Conservation (phyloP, 495 filamentous ascomycete species). For the Daldinia loculata region DNA sequence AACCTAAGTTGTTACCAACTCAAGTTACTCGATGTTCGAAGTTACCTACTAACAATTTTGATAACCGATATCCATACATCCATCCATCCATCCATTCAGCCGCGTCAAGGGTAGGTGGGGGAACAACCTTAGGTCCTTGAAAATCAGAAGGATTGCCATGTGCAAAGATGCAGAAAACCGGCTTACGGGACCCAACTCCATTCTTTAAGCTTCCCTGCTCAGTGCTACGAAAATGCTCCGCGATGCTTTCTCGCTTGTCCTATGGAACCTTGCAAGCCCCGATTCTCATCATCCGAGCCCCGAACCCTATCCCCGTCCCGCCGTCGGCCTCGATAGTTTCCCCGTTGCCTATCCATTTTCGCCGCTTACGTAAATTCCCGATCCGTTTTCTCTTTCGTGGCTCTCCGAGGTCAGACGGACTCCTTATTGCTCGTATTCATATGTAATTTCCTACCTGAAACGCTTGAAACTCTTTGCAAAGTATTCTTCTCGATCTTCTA, state of each 20-base stretch:
- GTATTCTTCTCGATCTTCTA: not conserved
- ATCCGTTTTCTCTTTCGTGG: not conserved
- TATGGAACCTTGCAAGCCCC: conserved; percentile 5
- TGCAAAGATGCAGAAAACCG: not conserved
- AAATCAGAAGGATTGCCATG: not conserved
- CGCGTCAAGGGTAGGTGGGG: conserved; percentile 9
- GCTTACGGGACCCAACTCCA: conserved; percentile 32
- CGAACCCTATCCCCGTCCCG: conserved; percentile 24
- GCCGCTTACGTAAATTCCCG: conserved; percentile 36
- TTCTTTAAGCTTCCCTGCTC: conserved; percentile 13
- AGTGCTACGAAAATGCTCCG: conserved; percentile 41
- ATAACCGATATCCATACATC: conserved; percentile 10
- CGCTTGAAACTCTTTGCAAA: not conserved
- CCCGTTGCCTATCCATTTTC: conserved; percentile 14
- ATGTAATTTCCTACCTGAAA: not conserved
- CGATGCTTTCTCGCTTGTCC: conserved; percentile 1
- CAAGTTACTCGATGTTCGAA: not conserved
- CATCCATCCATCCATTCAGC: conserved; percentile 16
- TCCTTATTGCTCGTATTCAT: not conserved
- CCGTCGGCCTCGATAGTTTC: conserved; percentile 23
- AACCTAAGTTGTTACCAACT: not conserved
- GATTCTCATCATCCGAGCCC: conserved; percentile 18
- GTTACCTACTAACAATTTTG: conserved; percentile 16
- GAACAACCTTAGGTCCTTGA: not conserved
- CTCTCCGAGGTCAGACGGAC: not conserved